Evolutionary conservation across 2,329 filamentous ascomycete species (phyloP).

Genomic region (Aspergillus novoparasiticus): DNA sequence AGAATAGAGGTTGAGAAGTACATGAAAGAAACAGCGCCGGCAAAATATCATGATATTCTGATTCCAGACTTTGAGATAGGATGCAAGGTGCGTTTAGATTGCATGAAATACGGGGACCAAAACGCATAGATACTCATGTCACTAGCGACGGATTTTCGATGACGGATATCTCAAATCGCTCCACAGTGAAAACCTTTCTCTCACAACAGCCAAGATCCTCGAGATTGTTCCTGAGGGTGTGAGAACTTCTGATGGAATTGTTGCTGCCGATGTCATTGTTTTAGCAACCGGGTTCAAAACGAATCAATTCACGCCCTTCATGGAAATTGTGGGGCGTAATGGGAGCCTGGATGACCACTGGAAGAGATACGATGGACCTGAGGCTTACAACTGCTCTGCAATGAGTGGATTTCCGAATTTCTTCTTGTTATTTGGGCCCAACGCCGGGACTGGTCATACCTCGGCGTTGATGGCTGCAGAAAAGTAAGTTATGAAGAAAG

Average conservation of each 20-base stretch:
- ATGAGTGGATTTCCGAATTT: conserved; percentile 54
- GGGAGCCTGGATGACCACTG: conserved; percentile 28
- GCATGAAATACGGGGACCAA: no score
- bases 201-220: conserved; percentile 53
- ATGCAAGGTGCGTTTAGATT: no score
- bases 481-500: no score
- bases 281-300: conserved; percentile 32
- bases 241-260: conserved; percentile 22
- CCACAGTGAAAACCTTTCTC: conserved; percentile 34
- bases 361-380: conserved; percentile 53
- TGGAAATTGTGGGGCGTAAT: conserved; percentile 28
- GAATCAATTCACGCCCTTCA: conserved; percentile 26
- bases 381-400: conserved; percentile 61
- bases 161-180: no score
- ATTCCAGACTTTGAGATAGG: no score
- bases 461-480: no score
- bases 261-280: conserved; percentile 29
- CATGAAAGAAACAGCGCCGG: no score
- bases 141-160: no score
- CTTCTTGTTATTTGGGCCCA: conserved; percentile 29
- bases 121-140: no score
- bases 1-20: conserved; percentile 39
- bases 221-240: conserved; percentile 49
- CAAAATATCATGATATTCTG: no score
- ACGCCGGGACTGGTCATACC: no score